phyloP scores from a whole-genome alignment of 179 eudicot species.

The Amaranthus tricolor region DNA sequence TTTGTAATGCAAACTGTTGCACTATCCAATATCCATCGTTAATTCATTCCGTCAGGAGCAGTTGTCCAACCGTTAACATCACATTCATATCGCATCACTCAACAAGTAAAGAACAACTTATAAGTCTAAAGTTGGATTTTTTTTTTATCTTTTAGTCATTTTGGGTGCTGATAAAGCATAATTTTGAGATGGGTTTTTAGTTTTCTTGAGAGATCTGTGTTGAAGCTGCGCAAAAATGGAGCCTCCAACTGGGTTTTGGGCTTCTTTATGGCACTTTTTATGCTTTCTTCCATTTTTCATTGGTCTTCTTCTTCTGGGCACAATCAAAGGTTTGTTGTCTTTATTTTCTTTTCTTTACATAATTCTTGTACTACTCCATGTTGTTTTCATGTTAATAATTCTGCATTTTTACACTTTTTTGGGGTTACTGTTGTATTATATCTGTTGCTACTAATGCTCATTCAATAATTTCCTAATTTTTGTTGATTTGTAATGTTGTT shows the following conservation, averaged over 20 bases:
- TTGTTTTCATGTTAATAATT: no score
- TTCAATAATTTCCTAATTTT: no score
- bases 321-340: conserved; percentile 61
- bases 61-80: conserved; percentile 15
- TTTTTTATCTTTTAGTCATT: neutral
- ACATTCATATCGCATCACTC: neutral
- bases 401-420: neutral
- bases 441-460: no score
- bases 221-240: conserved; percentile 48
- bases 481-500: no score
- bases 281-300: conserved; percentile 77
- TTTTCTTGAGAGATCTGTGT: neutral
- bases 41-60: neutral
- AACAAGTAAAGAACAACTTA: neutral
- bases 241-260: conserved; percentile 70
- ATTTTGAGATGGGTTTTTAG: neutral
- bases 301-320: conserved; percentile 86
- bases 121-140: neutral
- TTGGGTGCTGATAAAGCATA: neutral
- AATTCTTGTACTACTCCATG: neutral
- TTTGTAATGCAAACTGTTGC: neutral
- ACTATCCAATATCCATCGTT: neutral
- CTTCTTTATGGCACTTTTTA: conserved; percentile 72
- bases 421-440: neutral
- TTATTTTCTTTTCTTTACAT: neutral